A percentile compares a stretch with the other conserved stretches of the same genome.
These are phyloP conservation scores for Aegilops tauschii DNA, from an alignment of 176 grass and related monocot genomes.

Conservation along the genomic window DNA sequence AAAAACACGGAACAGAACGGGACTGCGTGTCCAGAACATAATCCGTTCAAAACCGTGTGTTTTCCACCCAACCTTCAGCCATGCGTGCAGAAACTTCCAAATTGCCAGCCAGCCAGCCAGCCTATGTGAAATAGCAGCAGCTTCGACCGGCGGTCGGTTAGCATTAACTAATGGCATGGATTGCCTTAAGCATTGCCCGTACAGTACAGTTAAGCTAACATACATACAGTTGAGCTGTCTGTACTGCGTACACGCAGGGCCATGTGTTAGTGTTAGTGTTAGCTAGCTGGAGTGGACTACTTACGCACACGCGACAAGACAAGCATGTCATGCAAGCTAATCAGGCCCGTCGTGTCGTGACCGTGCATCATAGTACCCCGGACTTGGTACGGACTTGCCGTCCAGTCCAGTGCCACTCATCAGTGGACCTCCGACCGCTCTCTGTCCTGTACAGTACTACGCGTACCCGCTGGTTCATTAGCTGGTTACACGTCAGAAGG, in stretches of 20 bases:
- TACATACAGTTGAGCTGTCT: background rate
- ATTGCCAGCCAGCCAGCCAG: background rate
- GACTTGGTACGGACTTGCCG: slow-evolving; percentile 21
- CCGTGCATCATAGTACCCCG: slow-evolving; percentile 15
- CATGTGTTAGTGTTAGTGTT: background rate
- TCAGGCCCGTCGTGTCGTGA: background rate
- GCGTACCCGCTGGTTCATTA: background rate
- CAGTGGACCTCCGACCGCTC: background rate
- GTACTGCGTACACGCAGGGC: background rate
- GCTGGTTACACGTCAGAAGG: background rate
- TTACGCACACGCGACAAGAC: background rate
- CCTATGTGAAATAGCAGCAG: background rate
- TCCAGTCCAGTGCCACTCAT: background rate
- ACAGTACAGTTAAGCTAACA: background rate
- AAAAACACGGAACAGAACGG: background rate
- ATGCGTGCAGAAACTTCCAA: background rate
- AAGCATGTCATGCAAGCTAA: background rate
- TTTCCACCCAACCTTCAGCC: background rate
- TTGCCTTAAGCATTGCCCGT: background rate
- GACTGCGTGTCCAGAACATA: background rate
- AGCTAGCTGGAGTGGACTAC: background rate
- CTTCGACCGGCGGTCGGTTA: background rate
- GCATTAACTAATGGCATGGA: background rate
- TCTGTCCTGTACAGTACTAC: background rate
- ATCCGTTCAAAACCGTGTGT: background rate